Evolutionary conservation across 2,329 filamentous ascomycete species (phyloP).

Genomic region (Samsoniella hepiali): DNA sequence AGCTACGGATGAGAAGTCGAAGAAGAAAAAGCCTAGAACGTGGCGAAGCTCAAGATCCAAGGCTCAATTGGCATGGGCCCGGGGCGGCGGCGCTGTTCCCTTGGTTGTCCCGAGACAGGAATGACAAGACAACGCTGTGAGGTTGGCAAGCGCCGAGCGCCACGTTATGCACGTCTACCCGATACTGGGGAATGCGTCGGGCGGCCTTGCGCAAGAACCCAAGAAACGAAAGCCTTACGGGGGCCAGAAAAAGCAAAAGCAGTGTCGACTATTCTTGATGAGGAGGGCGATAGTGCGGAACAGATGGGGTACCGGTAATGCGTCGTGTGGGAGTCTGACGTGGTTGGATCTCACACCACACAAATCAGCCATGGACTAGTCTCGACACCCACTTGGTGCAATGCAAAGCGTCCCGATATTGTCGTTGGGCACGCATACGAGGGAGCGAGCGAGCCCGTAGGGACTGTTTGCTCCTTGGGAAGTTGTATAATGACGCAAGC

Average conservation of each 20-base stretch:
- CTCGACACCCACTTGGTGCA: background rate
- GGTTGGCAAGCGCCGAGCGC: slow-evolving; percentile 4
- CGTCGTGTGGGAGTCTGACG: slow-evolving; percentile 14
- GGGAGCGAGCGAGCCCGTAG: background rate
- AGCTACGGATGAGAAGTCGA: no score
- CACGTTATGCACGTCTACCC: slow-evolving; percentile 15
- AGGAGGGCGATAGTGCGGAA: background rate
- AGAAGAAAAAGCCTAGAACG: background rate
- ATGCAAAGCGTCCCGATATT: slow-evolving; percentile 4
- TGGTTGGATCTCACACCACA: slow-evolving; percentile 15
- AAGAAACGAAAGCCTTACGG: slow-evolving; percentile 4
- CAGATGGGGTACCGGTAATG: background rate
- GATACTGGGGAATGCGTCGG: slow-evolving; percentile 8
- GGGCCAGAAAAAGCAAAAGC: background rate
- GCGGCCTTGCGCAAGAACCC: slow-evolving; percentile 11
- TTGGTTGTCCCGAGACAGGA: slow-evolving; percentile 5
- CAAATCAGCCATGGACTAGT: slow-evolving; percentile 10
- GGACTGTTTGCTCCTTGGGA: background rate
- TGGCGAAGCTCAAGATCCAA: background rate
- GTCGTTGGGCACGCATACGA: slow-evolving; percentile 12
- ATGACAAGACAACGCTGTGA: background rate
- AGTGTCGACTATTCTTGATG: background rate
- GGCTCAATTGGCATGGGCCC: background rate
- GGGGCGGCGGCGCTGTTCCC: no score
- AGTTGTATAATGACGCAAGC: slow-evolving; percentile 1